Evolutionary conservation across 1,139 yeast species (phyloP).

Genomic region (Kodamaea ohmeri): DNA sequence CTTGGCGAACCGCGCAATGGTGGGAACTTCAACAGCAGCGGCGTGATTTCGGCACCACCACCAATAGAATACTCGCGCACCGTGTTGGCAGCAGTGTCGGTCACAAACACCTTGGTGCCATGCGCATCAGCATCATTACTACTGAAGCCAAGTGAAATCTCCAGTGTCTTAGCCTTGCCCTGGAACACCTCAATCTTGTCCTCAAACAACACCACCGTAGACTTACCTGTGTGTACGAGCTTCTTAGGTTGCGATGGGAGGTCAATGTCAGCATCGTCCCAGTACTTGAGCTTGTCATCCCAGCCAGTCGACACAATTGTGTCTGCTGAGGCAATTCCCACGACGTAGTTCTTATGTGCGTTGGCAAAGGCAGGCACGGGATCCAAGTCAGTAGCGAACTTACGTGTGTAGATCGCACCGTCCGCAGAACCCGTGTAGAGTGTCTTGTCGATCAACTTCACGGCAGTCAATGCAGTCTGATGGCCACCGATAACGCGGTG

Average conservation of each 20-base stretch:
- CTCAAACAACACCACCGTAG: conserved; percentile 49
- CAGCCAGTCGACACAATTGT: conserved; percentile 64
- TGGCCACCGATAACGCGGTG: conserved; percentile 64
- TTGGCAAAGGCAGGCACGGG: conserved; percentile 29
- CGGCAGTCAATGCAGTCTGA: conserved; percentile 70
- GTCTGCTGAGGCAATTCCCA: conserved; percentile 33
- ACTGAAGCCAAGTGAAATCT: conserved; percentile 30
- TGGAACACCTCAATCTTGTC: conserved; percentile 35
- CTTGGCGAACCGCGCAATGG: conserved; percentile 63
- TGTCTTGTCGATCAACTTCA: conserved; percentile 21
- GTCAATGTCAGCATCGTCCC: neutral
- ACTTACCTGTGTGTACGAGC: conserved; percentile 31
- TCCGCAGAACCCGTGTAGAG: conserved; percentile 79
- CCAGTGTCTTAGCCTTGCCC: conserved; percentile 22
- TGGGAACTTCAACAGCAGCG: conserved; percentile 28
- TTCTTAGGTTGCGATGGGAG: conserved; percentile 57
- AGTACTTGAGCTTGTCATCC: conserved; percentile 74
- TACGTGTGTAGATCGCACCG: conserved; percentile 66
- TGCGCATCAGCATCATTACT: conserved; percentile 38
- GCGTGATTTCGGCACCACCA: conserved; percentile 16
- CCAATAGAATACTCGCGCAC: conserved; percentile 28
- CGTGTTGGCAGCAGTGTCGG: conserved; percentile 44
- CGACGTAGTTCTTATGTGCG: conserved; percentile 58
- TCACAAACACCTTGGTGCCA: conserved; percentile 44
- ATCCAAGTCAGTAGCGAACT: conserved; percentile 28